Percentiles rank a stretch among this genome's conserved stretches.
Evolutionary conservation across 2,329 filamentous ascomycete species (phyloP).

Genomic region (Fusarium sp.): DNA sequence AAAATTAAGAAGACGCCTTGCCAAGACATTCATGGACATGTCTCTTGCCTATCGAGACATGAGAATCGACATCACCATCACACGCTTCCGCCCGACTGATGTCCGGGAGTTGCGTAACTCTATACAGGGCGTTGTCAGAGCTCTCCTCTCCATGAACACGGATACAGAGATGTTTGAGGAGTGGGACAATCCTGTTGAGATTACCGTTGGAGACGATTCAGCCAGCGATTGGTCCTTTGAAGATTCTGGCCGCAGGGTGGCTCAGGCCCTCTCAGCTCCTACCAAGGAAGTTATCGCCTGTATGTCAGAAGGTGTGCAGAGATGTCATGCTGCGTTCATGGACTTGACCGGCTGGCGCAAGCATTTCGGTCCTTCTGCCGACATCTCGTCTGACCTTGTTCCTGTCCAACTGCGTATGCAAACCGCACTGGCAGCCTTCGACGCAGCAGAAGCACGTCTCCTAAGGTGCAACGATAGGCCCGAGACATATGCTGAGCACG

Average conservation of each 20-base stretch:
- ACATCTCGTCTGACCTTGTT: conserved; percentile 54
- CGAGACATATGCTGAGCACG: conserved; percentile 56
- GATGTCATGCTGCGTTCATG: conserved; percentile 64
- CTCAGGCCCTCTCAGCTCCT: conserved; percentile 53
- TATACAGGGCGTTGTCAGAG: conserved; percentile 63
- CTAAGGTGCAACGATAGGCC: conserved; percentile 57
- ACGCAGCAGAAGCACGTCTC: conserved; percentile 57
- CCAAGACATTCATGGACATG: conserved; percentile 63
- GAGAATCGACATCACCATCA: conserved; percentile 64
- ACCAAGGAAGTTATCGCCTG: conserved; percentile 57
- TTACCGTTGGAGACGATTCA: conserved; percentile 21
- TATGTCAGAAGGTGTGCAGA: conserved; percentile 55
- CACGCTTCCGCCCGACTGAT: conserved; percentile 61
- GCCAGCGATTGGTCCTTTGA: conserved; percentile 18
- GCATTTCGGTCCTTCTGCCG: conserved; percentile 55
- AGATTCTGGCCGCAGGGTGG: conserved; percentile 39
- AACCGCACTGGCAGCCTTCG: conserved; percentile 57
- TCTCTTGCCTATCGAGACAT: conserved; percentile 66
- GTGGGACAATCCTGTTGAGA: conserved; percentile 28
- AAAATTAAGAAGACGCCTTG: conserved; percentile 54
- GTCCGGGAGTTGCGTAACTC: conserved; percentile 61
- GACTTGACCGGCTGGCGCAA: conserved; percentile 60
- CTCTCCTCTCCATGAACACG: conserved; percentile 61
- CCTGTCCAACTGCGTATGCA: conserved; percentile 53
- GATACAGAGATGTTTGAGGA: conserved; percentile 57